Evolutionary conservation across 345 rosid species (phyloP), one percentile per base, ranked within the genome.

Genomic region (Limnanthes douglasii): DNA sequence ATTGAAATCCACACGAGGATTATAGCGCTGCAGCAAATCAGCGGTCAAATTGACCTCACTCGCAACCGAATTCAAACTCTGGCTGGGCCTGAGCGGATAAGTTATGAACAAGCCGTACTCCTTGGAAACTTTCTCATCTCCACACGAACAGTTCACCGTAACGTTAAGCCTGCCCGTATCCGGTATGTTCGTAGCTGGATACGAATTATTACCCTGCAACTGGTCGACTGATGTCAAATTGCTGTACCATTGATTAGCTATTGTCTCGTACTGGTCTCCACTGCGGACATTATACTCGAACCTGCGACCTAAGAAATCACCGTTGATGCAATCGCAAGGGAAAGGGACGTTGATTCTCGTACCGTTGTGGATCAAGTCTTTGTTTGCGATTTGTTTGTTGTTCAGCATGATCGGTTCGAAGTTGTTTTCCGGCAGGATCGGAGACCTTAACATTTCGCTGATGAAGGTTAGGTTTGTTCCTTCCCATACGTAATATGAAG

Each of bases 131-230:
- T 7, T 5, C 15, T 53, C 48, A 18, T 70, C 27, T 14, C 92
- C 95, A 36, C 95, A 78, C 15, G 86, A 78, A 34, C 93, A 83
- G 26, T 70, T 83, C 33, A 83, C 93, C 3, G 56, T 58, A 9
- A 83, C 95, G 9, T 66, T 55, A 10, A 83, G 44, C 32, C 18
- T 35, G 7, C 58, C 64, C 9, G 24, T 1, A 8, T 14, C 52
- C 5, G 83, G 95, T 17, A 83, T 75, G 2, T 22, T 50, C 4
- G 0, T 22, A 5, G 40, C 25, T 5, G 41, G 34, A 43, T 57
- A 72, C 11, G 1, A 0, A 27, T 83, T 83, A 18, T 41, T 42
- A 9, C 6, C 8, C 54, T 6, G 17, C 54, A 83, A 30, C 49
- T 34, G 57, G 0, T 12, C 36, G 12, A 0, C 26, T 8, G 83